Evolutionary conservation across 1,139 yeast species (phyloP), one percentile per base, ranked within the genome.

Genomic region (Debaryomyces psychrophilus): DNA sequence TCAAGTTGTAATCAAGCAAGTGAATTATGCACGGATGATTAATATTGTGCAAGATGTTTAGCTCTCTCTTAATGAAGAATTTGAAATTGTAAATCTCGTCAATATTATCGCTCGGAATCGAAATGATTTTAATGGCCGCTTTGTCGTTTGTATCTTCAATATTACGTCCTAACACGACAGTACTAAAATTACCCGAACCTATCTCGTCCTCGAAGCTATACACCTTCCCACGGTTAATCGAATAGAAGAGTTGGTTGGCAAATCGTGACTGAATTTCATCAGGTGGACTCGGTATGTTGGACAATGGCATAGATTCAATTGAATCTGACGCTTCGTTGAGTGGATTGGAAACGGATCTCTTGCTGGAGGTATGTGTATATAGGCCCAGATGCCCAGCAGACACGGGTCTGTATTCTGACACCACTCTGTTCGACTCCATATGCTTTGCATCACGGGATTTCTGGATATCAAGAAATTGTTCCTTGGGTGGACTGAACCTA

Each of bases 21-120:
- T 55, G 68, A 44, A 62, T 69, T 37, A 68, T 71, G 60, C 65
- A 76, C 31, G 67, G 82, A 63, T 61, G 86, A 63, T 62, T 62
- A 59, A 66, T 52, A 45, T 58, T 72, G 49, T 70, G 68, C 48
- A 93, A 71, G 9, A 90, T 81, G 37, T 81, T 83, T 34, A 92
- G 64, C 61, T 93, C 99, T 51, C 98, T 76, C 29, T 77, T 73
- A 40, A 92, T 70, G 14, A 92, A 87, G 48, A 83, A 81, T 57
- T 86, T 89, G 50, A 89, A 73, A 50, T 71, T 70, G 36, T 58
- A 49, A 47, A 71, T 53, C 48, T 65, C 67, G 14, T 50, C 48
- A 50, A 59, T 47, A 50, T 62, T 56, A 46, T 65, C 60, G 29
- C 56, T 45, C 45, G 78, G 79, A 7, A 71, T 60, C 2, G 62